Evolutionary conservation across 306 rosid genomes (phyloP), one percentile per base, ranked within the genome.

Genomic region (Malus domestica): DNA sequence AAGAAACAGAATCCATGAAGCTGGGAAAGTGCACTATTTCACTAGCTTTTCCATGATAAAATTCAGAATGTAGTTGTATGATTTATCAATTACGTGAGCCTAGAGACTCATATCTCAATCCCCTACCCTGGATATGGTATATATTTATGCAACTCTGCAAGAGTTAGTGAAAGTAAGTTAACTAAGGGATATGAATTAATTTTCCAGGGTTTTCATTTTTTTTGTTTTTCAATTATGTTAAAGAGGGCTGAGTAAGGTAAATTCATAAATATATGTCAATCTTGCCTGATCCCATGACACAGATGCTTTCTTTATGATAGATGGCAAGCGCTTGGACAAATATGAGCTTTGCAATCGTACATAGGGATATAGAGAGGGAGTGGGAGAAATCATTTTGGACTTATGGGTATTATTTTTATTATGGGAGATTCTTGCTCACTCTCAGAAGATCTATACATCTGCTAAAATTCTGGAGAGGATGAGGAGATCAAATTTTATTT

Each of bases 261-360:
- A 81, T 89, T 80, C 86, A 85, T 86, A 79, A 88, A 88, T 92
- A 77, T 89, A 78, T 95, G 92, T 82, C 79, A 85, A 83, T 90
- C 85, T 86, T 90, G 84, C 89, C 80, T 88, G 83, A 88, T 91
- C 88, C 88, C 91, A 90, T 96, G 93, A 96, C 91, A 89, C 90
- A 78, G 76, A 89, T 96, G 97, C 96, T 96, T 96, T 96, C 87
- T 96, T 92, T 90, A 96, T 96, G 98, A 89, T 96, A 96, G 99
- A 96, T 96, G 89, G 22, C 99, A 86, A 89, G 98, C 93, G 98
- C 97, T 89, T 92, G 93, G 96, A 96, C 96, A 87, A 88, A 87
- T 90, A 78, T 96, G 99, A 96, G 99, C 99, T 89, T 92, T 92
- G 98, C 94, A 84, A 86, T 92, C 93, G 84, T 89, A 92, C 99